Conservation (phyloP, 2,329 filamentous ascomycete species). For the Pestalotiopsis sp. region DNA sequence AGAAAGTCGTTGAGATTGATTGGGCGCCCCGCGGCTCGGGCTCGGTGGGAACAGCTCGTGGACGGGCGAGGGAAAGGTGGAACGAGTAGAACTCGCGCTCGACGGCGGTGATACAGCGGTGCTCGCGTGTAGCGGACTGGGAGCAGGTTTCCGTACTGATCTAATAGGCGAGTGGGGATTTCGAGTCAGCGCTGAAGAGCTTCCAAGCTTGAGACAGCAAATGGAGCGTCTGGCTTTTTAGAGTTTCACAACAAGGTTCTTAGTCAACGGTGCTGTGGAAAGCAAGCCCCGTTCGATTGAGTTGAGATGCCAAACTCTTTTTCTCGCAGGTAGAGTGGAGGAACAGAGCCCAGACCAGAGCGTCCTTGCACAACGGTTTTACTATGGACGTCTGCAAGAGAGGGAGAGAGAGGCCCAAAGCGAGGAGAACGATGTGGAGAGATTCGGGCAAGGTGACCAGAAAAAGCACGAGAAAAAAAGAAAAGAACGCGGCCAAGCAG, state of each 20-base stretch:
- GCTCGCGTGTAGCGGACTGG: conserved; percentile 52
- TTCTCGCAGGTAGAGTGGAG: background rate
- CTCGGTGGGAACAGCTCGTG: conserved; percentile 27
- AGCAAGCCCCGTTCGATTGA: conserved; percentile 4
- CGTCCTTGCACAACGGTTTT: background rate
- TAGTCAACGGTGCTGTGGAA: conserved; percentile 9
- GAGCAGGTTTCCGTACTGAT: conserved; percentile 49
- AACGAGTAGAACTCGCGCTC: conserved; percentile 43
- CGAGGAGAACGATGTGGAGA: background rate
- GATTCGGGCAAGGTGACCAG: background rate
- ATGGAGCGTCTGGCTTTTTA: conserved; percentile 21
- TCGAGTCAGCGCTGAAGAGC: conserved; percentile 29
- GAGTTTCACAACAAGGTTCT: conserved; percentile 17
- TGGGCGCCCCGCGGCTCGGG: conserved; percentile 23
- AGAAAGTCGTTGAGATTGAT: conserved; percentile 17
- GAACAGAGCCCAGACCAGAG: background rate
- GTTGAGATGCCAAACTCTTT: conserved; percentile 1
- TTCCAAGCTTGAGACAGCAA: background rate
- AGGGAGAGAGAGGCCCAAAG: background rate
- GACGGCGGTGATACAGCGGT: conserved; percentile 45
- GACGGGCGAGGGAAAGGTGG: conserved; percentile 35
- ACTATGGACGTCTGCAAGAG: background rate
- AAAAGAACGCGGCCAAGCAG: background rate
- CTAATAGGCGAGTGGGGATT: conserved; percentile 38
- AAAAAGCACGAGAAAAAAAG: background rate